These are phyloP conservation scores for Nelumbo lutea DNA, from an alignment of 164 flowering plant genomes.

Conservation along the genomic window DNA sequence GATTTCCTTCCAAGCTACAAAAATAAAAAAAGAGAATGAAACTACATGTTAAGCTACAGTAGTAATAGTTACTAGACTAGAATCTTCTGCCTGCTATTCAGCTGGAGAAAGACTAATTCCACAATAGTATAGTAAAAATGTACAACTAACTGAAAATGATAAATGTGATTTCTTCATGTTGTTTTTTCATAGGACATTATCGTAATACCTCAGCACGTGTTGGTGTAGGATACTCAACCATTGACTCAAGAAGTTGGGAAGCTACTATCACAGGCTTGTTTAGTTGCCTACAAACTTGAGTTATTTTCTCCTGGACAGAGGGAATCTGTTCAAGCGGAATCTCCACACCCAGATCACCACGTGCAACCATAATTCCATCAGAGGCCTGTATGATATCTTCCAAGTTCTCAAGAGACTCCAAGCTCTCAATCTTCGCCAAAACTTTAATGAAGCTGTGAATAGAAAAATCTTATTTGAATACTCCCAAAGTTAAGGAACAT, in stretches of 20 bases:
- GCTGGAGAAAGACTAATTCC: not conserved
- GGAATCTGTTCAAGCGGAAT: constrained; percentile 90
- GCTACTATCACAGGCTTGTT: constrained; percentile 95
- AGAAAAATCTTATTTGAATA: constrained; percentile 2
- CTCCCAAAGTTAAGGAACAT: not conserved
- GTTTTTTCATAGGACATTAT: not conserved
- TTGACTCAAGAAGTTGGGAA: constrained; percentile 90
- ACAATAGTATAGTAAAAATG: not conserved
- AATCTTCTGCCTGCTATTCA: not conserved
- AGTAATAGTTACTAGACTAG: not conserved
- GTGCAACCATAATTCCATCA: constrained; percentile 92
- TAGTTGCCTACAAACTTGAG: constrained; percentile 55
- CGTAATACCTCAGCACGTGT: constrained; percentile 86
- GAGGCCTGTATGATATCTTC: constrained; percentile 74
- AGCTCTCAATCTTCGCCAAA: constrained; percentile 82
- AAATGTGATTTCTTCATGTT: not conserved
- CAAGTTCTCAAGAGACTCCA: constrained; percentile 65
- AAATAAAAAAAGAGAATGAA: not conserved
- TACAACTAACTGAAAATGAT: not conserved
- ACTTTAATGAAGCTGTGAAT: constrained; percentile 50
- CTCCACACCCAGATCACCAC: constrained; percentile 93
- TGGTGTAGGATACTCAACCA: constrained; percentile 91
- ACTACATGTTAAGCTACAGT: not conserved
- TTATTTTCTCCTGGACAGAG: constrained; percentile 58
- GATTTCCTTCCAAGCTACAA: not conserved